These are phyloP conservation scores for Gloeostereum incarnatum DNA, from an alignment of 768 basidiomycete species.

Conservation along the genomic window DNA sequence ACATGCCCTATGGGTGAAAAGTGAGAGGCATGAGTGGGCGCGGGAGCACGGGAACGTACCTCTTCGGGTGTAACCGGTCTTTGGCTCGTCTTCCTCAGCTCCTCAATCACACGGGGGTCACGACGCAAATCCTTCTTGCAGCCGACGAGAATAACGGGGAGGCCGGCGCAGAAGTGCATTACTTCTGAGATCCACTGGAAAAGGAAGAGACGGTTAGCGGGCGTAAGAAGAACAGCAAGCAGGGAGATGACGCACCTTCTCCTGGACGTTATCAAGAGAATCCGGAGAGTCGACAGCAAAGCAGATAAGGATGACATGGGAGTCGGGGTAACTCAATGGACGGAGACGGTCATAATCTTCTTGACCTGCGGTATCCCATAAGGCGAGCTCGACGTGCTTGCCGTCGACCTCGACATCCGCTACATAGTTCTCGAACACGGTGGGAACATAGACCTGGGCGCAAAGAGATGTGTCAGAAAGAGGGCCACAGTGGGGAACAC, in stretches of 20 bases:
- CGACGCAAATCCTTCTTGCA: conserved; percentile 98
- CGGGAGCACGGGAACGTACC: conserved; percentile 30
- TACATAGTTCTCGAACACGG: conserved; percentile 99
- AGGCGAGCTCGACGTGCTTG: conserved; percentile 95
- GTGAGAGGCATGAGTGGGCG: conserved; percentile 1
- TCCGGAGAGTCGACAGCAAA: conserved; percentile 98
- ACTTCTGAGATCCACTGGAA: conserved; percentile 96
- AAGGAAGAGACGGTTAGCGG: conserved; percentile 1
- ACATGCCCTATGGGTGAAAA: conserved; percentile 61
- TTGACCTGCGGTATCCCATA: conserved; percentile 99
- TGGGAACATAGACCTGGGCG: conserved; percentile 91
- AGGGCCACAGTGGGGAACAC: neutral
- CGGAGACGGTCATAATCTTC: conserved; percentile 99
- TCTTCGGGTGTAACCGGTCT: conserved; percentile 91
- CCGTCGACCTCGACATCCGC: conserved; percentile 98
- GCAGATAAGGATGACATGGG: conserved; percentile 99
- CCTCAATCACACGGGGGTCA: conserved; percentile 88
- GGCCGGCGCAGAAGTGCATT: conserved; percentile 90
- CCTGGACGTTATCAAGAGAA: conserved; percentile 98
- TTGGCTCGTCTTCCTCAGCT: conserved; percentile 90
- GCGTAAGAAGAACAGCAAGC: neutral
- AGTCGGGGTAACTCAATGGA: conserved; percentile 96
- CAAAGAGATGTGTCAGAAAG: neutral
- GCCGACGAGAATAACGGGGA: conserved; percentile 95
- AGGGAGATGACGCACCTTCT: conserved; percentile 64